Percentiles rank a stretch among this genome's conserved stretches.
Conservation (phyloP, 2,329 filamentous ascomycete genomes). For the Myriangium duriaei region DNA sequence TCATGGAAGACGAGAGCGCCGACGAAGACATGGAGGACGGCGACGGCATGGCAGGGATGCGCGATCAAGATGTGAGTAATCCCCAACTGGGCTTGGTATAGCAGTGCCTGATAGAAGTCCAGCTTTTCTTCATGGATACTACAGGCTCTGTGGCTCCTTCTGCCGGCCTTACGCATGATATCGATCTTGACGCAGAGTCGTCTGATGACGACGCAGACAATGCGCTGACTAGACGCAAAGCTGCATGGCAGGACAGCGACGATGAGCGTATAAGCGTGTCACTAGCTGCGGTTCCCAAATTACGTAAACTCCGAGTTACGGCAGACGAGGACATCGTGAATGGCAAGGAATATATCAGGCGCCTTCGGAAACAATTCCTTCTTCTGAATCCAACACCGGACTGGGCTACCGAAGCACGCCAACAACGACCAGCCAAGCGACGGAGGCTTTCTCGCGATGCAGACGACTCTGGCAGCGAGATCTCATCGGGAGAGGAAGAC, state of each 20-base stretch:
- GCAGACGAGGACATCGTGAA: slow-evolving; percentile 77
- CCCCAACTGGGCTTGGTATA: too few relatives aligned
- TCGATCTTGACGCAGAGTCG: slow-evolving; percentile 29
- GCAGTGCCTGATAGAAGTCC: slow-evolving; percentile 48
- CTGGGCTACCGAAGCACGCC: slow-evolving; percentile 42
- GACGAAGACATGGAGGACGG: slow-evolving; percentile 29
- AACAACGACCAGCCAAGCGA: slow-evolving; percentile 33
- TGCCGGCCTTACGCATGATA: slow-evolving; percentile 24
- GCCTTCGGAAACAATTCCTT: slow-evolving; percentile 62
- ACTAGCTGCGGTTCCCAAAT: slow-evolving; percentile 57
- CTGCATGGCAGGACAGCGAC: slow-evolving; percentile 93
- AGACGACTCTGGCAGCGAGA: slow-evolving; percentile 34
- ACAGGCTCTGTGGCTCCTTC: slow-evolving; percentile 33
- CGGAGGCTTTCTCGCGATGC: slow-evolving; percentile 29
- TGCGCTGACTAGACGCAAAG: slow-evolving; percentile 54
- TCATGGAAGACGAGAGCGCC: background rate
- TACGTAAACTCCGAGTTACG: slow-evolving; percentile 71
- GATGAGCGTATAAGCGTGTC: slow-evolving; percentile 81
- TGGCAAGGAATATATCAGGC: slow-evolving; percentile 70
- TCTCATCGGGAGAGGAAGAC: slow-evolving; percentile 39
- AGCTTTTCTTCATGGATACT: slow-evolving; percentile 73
- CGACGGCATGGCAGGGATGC: slow-evolving; percentile 65
- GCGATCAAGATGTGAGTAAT: slow-evolving; percentile 44
- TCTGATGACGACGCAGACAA: slow-evolving; percentile 22
- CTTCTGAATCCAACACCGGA: slow-evolving; percentile 48